A percentile compares a stretch with the other conserved stretches of the same genome.
Conservation (phyloP, 164 flowering plant genomes). For the Santalum album region DNA sequence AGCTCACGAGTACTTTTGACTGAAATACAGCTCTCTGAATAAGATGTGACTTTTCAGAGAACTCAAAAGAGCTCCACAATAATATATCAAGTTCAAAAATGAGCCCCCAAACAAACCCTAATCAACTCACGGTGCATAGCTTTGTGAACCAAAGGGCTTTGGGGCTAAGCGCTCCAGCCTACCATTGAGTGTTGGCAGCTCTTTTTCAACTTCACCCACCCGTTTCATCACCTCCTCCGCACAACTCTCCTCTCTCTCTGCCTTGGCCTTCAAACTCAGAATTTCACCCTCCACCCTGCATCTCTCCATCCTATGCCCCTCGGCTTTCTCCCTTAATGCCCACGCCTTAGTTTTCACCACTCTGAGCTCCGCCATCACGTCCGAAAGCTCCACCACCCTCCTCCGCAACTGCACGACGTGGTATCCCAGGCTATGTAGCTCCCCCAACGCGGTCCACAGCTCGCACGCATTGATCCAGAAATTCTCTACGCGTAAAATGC, state of each 20-base stretch:
- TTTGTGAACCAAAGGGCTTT: background rate
- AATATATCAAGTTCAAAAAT: no score
- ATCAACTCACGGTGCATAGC: no score
- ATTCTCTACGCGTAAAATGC: background rate
- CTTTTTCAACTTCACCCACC: constrained; percentile 1
- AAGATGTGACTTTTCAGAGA: no score
- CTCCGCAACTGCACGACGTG: constrained; percentile 7
- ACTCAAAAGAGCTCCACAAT: no score
- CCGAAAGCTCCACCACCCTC: constrained; percentile 11
- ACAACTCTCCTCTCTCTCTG: background rate
- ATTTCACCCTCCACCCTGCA: constrained; percentile 6
- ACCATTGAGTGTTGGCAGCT: constrained; percentile 3
- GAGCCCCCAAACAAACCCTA: no score
- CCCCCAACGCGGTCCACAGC: constrained; percentile 13
- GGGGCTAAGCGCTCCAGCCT: background rate
- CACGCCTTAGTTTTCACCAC: background rate
- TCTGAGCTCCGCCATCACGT: constrained; percentile 5
- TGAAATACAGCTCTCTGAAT: no score
- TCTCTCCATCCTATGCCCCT: constrained; percentile 10
- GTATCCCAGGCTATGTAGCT: constrained; percentile 14
- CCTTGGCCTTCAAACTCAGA: constrained; percentile 5
- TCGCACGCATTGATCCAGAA: constrained; percentile 9
- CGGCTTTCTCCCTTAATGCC: constrained; percentile 7
- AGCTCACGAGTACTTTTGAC: no score
- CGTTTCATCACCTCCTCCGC: background rate